These are phyloP conservation scores for Ophiocordyceps sinensis DNA, from an alignment of 2,329 filamentous ascomycete species.

Conservation along the genomic window DNA sequence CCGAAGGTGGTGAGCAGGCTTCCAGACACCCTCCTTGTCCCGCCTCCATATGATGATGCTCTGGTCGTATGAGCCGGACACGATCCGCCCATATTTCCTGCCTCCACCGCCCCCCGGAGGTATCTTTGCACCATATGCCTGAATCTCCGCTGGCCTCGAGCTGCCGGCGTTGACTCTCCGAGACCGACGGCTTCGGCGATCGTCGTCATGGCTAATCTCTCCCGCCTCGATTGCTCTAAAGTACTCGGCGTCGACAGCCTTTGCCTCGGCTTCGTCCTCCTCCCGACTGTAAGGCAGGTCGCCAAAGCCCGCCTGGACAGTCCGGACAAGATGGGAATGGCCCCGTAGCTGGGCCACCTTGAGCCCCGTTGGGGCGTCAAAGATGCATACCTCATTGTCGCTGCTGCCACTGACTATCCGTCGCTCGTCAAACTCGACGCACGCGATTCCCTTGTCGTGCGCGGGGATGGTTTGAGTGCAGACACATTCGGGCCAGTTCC, in stretches of 20 bases:
- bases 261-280: slow-evolving; percentile 60
- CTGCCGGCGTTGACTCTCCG: slow-evolving; percentile 55
- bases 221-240: slow-evolving; percentile 44
- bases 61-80: slow-evolving; percentile 93
- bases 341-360: slow-evolving; percentile 80
- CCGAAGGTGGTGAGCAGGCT: slow-evolving; percentile 56
- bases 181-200: slow-evolving; percentile 17
- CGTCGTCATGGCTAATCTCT: slow-evolving; percentile 22
- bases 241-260: slow-evolving; percentile 58
- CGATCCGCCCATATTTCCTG: slow-evolving; percentile 81
- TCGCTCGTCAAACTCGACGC: slow-evolving; percentile 88
- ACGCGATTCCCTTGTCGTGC: slow-evolving; percentile 91
- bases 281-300: slow-evolving; percentile 69
- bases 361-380: slow-evolving; percentile 70
- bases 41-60: slow-evolving; percentile 91
- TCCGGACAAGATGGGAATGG: slow-evolving; percentile 76
- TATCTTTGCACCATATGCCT: slow-evolving; percentile 69
- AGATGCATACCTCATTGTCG: slow-evolving; percentile 91
- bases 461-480: slow-evolving; percentile 70
- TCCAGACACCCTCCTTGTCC: slow-evolving; percentile 74
- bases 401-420: slow-evolving; percentile 93
- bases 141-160: slow-evolving; percentile 58
- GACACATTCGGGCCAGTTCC: slow-evolving; percentile 71
- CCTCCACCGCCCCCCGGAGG: slow-evolving; percentile 87
- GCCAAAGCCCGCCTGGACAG: slow-evolving; percentile 87